Evolutionary conservation across 177 flowering plant species (phyloP).

Genomic region (Tripterygium wilfordii): DNA sequence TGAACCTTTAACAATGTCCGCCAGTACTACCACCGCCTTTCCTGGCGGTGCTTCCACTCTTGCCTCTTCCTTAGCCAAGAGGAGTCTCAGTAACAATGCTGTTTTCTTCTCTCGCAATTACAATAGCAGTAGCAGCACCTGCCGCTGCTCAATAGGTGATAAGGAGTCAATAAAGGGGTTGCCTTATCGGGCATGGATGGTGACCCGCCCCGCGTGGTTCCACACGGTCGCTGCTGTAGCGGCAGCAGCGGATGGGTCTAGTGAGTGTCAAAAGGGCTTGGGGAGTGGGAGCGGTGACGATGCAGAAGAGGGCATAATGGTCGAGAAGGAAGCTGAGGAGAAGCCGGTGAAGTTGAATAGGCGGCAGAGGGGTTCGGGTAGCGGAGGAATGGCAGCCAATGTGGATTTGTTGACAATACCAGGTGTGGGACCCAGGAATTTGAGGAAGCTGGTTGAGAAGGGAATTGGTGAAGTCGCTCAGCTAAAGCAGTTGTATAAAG

Average conservation of each 20-base stretch:
- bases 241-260: too few species aligned
- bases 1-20: too few species aligned
- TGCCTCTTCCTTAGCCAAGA: too few species aligned
- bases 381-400: slow-evolving; percentile 26
- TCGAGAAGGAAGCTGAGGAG: slow-evolving; percentile 14
- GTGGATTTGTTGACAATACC: slow-evolving; percentile 88
- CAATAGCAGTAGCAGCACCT: slow-evolving; percentile 2
- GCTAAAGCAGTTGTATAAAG: slow-evolving; percentile 78
- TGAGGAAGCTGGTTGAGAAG: slow-evolving; percentile 86
- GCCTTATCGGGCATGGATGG: slow-evolving; percentile 45
- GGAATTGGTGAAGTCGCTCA: slow-evolving; percentile 81
- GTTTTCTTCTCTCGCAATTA: not conserved
- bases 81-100: too few species aligned
- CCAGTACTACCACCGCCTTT: too few species aligned
- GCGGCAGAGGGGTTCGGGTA: slow-evolving; percentile 36
- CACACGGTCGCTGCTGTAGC: slow-evolving; percentile 29
- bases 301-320: slow-evolving; percentile 2
- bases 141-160: slow-evolving; percentile 20
- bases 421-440: slow-evolving; percentile 91
- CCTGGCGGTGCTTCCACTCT: too few species aligned
- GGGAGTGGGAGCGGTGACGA: slow-evolving; percentile 5
- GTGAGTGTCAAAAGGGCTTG: slow-evolving; percentile 18
- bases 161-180: too few species aligned
- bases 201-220: slow-evolving; percentile 31
- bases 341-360: slow-evolving; percentile 28